Conservation (phyloP, 2,329 filamentous ascomycete species). For the Fusarium scirpi region DNA sequence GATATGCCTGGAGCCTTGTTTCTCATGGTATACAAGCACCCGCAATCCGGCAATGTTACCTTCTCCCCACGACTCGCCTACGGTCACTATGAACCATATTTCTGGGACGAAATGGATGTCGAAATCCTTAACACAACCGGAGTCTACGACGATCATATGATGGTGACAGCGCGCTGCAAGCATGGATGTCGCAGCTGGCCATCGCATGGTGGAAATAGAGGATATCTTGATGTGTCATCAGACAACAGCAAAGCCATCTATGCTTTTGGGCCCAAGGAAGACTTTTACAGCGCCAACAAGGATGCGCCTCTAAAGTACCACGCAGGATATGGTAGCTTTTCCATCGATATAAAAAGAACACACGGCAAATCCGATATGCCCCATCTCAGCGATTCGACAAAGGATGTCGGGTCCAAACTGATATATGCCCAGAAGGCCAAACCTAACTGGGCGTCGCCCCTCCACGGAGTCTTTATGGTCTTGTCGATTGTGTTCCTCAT, state of each 20-base stretch:
- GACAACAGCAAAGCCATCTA: conserved; percentile 65
- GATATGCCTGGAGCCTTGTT: conserved; percentile 66
- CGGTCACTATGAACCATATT: conserved; percentile 65
- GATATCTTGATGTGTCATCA: conserved; percentile 63
- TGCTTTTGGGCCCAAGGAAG: conserved; percentile 64
- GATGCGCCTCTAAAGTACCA: conserved; percentile 64
- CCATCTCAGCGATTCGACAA: conserved; percentile 50
- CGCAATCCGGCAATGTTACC: conserved; percentile 62
- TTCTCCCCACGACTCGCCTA: conserved; percentile 66
- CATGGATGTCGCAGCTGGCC: conserved; percentile 65
- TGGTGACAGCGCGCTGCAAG: conserved; percentile 64
- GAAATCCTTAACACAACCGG: conserved; percentile 61
- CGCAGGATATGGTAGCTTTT: conserved; percentile 65
- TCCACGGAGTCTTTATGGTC: conserved; percentile 67
- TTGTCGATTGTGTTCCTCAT: conserved; percentile 66
- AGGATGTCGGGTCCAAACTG: conserved; percentile 53
- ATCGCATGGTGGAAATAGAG: conserved; percentile 47
- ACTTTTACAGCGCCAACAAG: conserved; percentile 56
- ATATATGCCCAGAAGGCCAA: conserved; percentile 49
- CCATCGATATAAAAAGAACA: conserved; percentile 66
- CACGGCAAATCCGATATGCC: conserved; percentile 59
- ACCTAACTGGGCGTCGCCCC: conserved; percentile 55
- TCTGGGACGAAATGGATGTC: conserved; percentile 58
- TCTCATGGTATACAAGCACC: conserved; percentile 66
- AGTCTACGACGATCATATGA: conserved; percentile 59